Evolutionary conservation across 805 yeast genomes (phyloP).

Genomic region (Cyberlindnera mrakii): DNA sequence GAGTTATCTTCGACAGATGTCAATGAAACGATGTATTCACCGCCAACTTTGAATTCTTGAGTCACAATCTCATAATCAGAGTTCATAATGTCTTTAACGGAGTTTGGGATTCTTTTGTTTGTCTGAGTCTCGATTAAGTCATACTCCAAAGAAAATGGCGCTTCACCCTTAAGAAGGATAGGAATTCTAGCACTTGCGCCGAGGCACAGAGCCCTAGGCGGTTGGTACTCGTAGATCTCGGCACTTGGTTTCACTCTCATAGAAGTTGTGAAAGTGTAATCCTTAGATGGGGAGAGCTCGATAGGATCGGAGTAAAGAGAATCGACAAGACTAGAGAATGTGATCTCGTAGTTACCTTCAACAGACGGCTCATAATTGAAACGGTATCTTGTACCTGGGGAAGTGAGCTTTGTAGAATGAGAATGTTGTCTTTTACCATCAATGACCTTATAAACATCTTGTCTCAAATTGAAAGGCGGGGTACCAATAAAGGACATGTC

Average conservation of each 20-base stretch:
- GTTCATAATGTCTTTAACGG: slow-evolving; percentile 33
- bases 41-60: slow-evolving; percentile 57
- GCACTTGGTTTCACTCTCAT: slow-evolving; percentile 68
- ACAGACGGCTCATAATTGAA: slow-evolving; percentile 68
- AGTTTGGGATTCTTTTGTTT: slow-evolving; percentile 39
- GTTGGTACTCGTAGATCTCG: slow-evolving; percentile 15
- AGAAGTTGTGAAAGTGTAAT: slow-evolving; percentile 57
- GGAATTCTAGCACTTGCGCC: slow-evolving; percentile 44
- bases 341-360: slow-evolving; percentile 78
- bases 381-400: slow-evolving; percentile 41
- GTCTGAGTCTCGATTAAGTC: slow-evolving; percentile 55
- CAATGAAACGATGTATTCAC: slow-evolving; percentile 61
- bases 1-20: slow-evolving; percentile 67
- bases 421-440: slow-evolving; percentile 28
- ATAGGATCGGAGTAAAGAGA: slow-evolving; percentile 47
- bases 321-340: slow-evolving; percentile 60
- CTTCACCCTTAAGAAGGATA: slow-evolving; percentile 65
- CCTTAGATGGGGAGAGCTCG: slow-evolving; percentile 26
- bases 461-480: slow-evolving; percentile 72
- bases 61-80: slow-evolving; percentile 40
- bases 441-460: slow-evolving; percentile 51
- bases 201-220: slow-evolving; percentile 33
- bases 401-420: slow-evolving; percentile 31
- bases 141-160: slow-evolving; percentile 71
- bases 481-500: slow-evolving; percentile 66